Percentiles rank a stretch among this genome's conserved stretches.
These are phyloP conservation scores for Fusarium luffae DNA, from an alignment of 2,329 filamentous ascomycete species.

Conservation along the genomic window DNA sequence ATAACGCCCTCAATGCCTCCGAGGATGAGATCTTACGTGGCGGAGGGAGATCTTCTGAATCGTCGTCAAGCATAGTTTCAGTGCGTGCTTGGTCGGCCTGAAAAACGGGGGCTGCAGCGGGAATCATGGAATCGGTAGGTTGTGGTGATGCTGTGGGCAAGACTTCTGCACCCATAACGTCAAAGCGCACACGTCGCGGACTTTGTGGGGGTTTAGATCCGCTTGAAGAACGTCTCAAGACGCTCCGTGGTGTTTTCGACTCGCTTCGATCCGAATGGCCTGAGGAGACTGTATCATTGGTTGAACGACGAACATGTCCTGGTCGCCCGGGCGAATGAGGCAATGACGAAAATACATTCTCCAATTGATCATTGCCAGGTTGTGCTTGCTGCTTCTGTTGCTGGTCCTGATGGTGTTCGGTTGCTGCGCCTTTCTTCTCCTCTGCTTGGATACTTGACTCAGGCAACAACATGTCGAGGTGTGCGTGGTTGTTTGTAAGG, in stretches of 20 bases:
- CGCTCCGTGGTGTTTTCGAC: constrained; percentile 63
- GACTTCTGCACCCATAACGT: constrained; percentile 69
- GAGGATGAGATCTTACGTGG: constrained; percentile 68
- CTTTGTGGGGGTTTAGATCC: constrained; percentile 62
- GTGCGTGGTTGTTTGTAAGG: constrained; percentile 30
- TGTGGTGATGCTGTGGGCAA: constrained; percentile 68
- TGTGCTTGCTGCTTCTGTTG: neutral
- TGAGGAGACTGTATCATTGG: constrained; percentile 63
- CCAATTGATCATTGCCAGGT: constrained; percentile 20
- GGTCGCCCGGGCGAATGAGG: constrained; percentile 47
- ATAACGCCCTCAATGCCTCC: constrained; percentile 64
- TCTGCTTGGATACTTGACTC: constrained; percentile 41
- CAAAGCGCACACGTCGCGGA: constrained; percentile 71
- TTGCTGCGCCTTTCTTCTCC: constrained; percentile 40
- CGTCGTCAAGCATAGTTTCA: constrained; percentile 52
- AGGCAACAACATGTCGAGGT: constrained; percentile 43
- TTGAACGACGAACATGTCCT: constrained; percentile 54
- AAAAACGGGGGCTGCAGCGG: constrained; percentile 42
- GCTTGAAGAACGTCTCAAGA: constrained; percentile 67
- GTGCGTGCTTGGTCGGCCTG: constrained; percentile 44
- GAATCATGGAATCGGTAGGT: constrained; percentile 48
- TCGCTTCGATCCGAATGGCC: constrained; percentile 65
- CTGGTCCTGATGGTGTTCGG: constrained; percentile 39
- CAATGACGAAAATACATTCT: constrained; percentile 30
- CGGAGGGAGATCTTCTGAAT: constrained; percentile 54